Percentiles rank a stretch among this genome's conserved stretches.
Evolutionary conservation across 257 asterid species (phyloP).

Genomic region (Solanum paucissectum): DNA sequence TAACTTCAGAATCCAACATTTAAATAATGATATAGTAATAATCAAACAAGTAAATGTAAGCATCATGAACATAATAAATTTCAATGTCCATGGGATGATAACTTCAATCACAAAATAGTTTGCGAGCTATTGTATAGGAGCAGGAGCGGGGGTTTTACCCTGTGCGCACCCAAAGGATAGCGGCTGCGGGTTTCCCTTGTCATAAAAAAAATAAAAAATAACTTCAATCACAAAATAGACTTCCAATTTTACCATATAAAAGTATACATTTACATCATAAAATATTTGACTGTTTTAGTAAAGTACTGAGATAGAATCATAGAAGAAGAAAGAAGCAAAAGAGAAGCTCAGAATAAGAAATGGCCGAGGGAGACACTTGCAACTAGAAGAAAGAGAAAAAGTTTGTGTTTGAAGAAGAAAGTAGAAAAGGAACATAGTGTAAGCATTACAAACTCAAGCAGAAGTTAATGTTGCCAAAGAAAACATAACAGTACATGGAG

Average conservation of each 20-base stretch:
- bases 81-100: not conserved
- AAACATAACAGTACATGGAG: not conserved
- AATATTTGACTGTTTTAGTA: not conserved
- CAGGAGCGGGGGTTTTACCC: too few relatives aligned
- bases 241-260: not conserved
- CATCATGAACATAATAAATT: not conserved
- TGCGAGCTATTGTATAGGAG: too few relatives aligned
- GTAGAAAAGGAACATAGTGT: not conserved
- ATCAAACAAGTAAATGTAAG: not conserved
- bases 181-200: too few relatives aligned
- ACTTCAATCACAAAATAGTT: not conserved
- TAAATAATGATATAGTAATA: not conserved
- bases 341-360: not conserved
- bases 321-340: not conserved
- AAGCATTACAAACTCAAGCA: not conserved
- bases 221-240: not conserved
- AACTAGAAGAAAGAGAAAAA: not conserved
- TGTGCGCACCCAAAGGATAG: too few relatives aligned
- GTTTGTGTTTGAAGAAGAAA: not conserved
- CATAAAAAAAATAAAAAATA: not conserved
- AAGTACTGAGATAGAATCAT: not conserved
- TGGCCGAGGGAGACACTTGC: not conserved
- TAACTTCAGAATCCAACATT: not conserved
- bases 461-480: not conserved
- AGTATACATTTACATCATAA: not conserved